A percentile compares a stretch with the other conserved stretches of the same genome.
Evolutionary conservation across 192 early-diverging fungal species (phyloP).

Genomic region (Coemansia sp.): DNA sequence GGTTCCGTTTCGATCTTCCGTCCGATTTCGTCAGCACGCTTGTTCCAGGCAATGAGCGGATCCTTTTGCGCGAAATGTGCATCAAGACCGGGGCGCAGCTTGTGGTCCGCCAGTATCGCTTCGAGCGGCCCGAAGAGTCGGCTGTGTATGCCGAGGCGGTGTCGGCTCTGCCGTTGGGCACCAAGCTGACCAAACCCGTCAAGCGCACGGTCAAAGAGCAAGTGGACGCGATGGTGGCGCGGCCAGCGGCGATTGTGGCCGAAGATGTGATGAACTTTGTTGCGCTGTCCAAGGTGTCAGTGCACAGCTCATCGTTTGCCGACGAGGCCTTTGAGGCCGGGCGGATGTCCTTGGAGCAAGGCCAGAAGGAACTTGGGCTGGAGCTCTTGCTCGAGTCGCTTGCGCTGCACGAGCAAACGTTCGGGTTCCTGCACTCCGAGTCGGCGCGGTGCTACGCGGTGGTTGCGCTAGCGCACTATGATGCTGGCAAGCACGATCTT

Average conservation of each 20-base stretch:
- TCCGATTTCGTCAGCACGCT: constrained; percentile 57
- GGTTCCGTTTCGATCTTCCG: constrained; percentile 77
- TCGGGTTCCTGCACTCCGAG: constrained; percentile 89
- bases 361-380: constrained; percentile 75
- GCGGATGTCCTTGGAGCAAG: constrained; percentile 73
- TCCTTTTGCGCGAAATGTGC: constrained; percentile 83
- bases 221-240: constrained; percentile 24
- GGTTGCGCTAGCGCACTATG: constrained; percentile 82
- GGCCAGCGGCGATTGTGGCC: constrained; percentile 25
- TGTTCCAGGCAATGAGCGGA: constrained; percentile 57
- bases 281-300: constrained; percentile 39
- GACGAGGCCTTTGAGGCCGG: constrained; percentile 92
- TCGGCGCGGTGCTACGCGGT: constrained; percentile 83
- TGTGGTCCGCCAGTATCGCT: constrained; percentile 74
- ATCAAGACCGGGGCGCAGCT: constrained; percentile 87
- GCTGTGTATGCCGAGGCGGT: constrained; percentile 42
- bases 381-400: constrained; percentile 85
- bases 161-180: constrained; percentile 26
- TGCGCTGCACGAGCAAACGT: constrained; percentile 90
- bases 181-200: constrained; percentile 58
- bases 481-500: constrained; percentile 70
- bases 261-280: constrained; percentile 44
- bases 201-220: constrained; percentile 62
- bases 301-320: constrained; percentile 68
- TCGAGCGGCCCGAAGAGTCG: constrained; percentile 53